phyloP scores from a whole-genome alignment of 768 basidiomycete genomes.

The Boletus edulis region DNA sequence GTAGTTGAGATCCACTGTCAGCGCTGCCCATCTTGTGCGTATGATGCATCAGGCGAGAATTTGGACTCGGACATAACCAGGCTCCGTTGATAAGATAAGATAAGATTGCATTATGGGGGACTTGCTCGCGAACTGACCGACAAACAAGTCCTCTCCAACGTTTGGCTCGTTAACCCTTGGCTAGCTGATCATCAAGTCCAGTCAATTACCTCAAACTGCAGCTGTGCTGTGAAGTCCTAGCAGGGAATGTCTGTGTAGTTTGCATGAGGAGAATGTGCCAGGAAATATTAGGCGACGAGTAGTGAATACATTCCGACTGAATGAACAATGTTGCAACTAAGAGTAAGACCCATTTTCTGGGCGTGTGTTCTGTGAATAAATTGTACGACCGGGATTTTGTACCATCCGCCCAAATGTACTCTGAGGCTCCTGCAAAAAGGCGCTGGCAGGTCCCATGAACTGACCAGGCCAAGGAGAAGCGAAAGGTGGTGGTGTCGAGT shows the following conservation, averaged over 20 bases:
- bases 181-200: neutral
- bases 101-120: constrained; percentile 1
- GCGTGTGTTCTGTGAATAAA: constrained; percentile 53
- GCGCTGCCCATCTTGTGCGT: constrained; percentile 8
- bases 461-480: constrained; percentile 33
- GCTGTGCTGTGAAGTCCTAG: neutral
- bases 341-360: constrained; percentile 33
- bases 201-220: neutral
- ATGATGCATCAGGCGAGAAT: neutral
- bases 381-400: constrained; percentile 59
- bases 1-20: constrained; percentile 39
- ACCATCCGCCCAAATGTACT: constrained; percentile 37
- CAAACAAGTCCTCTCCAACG: neutral
- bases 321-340: constrained; percentile 14
- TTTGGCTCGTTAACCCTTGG: neutral
- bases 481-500: constrained; percentile 21
- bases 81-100: constrained; percentile 20
- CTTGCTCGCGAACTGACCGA: neutral
- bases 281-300: constrained; percentile 19
- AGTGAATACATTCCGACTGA: constrained; percentile 20
- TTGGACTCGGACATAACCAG: neutral
- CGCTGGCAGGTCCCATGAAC: constrained; percentile 50
- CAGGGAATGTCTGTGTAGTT: neutral
- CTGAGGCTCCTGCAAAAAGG: constrained; percentile 45
- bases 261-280: neutral